Evolutionary conservation across 192 early-diverging fungal genomes (phyloP).

Genomic region (Coemansia umbellata): DNA sequence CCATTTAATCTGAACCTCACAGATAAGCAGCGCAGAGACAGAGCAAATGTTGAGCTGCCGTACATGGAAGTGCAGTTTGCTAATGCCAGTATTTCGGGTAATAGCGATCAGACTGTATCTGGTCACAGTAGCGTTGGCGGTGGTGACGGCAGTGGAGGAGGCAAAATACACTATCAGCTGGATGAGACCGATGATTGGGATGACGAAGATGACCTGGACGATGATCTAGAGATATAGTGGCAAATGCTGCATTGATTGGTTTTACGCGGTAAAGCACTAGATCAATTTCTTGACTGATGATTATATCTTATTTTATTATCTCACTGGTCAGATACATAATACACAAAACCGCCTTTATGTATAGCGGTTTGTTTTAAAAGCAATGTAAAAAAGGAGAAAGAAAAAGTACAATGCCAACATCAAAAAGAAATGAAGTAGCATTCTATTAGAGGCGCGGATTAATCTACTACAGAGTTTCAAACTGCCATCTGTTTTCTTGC

Average conservation of each 20-base stretch:
- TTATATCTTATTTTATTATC: too few relatives aligned
- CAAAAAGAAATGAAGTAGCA: background rate
- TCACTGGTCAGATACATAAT: too few relatives aligned
- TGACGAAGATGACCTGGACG: constrained; percentile 89
- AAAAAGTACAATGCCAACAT: too few relatives aligned
- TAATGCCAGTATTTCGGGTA: background rate
- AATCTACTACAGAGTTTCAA: constrained; percentile 28
- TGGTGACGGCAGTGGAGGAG: background rate
- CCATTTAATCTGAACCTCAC: constrained; percentile 83
- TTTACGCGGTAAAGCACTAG: too few relatives aligned
- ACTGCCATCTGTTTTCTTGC: constrained; percentile 78
- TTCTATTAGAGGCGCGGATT: background rate
- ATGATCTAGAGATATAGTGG: constrained; percentile 83
- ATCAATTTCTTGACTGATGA: too few relatives aligned
- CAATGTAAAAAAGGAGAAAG: background rate
- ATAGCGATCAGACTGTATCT: too few relatives aligned
- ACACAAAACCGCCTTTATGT: too few relatives aligned
- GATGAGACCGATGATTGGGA: constrained; percentile 81
- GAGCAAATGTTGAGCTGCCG: constrained; percentile 73
- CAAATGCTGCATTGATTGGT: background rate
- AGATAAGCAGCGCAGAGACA: constrained; percentile 73
- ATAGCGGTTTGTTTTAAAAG: too few relatives aligned
- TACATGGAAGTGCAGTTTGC: constrained; percentile 58
- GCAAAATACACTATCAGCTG: constrained; percentile 74
- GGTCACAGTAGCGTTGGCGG: too few relatives aligned